A percentile compares a stretch with the other conserved stretches of the same genome.
Evolutionary conservation across 228 moss, liverwort and hornwort genomes (phyloP).

Genomic region (Sphagnum magellanicum): DNA sequence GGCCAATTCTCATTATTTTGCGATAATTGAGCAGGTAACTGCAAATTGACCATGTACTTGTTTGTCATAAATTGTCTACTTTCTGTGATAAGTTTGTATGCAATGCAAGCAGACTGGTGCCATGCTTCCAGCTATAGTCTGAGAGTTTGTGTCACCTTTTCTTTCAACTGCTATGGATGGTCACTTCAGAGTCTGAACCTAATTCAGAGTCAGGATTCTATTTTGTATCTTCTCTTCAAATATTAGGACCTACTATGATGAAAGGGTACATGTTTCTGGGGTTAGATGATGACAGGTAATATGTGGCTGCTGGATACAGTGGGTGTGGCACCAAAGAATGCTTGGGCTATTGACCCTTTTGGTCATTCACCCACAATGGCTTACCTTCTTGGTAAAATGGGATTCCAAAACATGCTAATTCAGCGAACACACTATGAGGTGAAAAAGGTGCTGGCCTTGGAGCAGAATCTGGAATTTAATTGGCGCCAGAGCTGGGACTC

Average conservation of each 20-base stretch:
- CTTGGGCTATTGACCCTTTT: conserved; percentile 99
- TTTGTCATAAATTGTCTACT: no score
- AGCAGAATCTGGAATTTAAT: conserved; percentile 80
- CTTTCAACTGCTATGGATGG: not conserved
- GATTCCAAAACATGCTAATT: conserved; percentile 97
- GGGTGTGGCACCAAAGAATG: conserved; percentile 78
- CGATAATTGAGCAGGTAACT: conserved; percentile 92
- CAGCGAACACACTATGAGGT: conserved; percentile 99
- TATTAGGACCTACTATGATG: no score
- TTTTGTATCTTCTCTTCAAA: no score
- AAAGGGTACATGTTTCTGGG: not conserved
- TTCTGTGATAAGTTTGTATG: no score
- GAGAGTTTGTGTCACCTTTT: not conserved
- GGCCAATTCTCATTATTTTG: conserved; percentile 98
- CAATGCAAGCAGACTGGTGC: no score
- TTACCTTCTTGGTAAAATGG: conserved; percentile 86
- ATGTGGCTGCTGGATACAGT: conserved; percentile 82
- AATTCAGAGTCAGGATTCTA: no score
- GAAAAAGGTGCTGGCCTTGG: conserved; percentile 85
- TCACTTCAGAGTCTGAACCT: not conserved
- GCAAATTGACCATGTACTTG: not conserved
- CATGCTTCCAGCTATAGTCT: no score
- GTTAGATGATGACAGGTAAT: conserved; percentile 96
- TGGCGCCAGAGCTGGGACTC: conserved; percentile 98
- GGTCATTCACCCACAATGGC: conserved; percentile 99